Evolutionary conservation across 768 basidiomycete species (phyloP).

Genomic region (Boletus vermiculosoides): DNA sequence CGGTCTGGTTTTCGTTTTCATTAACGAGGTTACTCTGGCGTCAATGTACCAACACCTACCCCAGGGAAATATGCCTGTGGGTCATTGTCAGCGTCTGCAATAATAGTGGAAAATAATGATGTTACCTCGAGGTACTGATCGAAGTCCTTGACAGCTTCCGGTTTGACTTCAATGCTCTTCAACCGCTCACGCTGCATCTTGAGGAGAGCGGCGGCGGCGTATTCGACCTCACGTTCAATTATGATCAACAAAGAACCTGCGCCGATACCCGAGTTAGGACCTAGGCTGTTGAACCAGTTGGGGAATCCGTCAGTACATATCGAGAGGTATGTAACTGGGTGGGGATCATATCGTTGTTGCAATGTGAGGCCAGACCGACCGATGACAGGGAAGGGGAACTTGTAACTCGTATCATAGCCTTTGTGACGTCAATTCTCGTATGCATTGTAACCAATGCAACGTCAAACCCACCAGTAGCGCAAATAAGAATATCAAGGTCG

Average conservation of each 20-base stretch:
- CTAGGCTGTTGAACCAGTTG: slow-evolving; percentile 60
- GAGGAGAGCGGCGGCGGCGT: slow-evolving; percentile 50
- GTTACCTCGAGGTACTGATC: slow-evolving; percentile 56
- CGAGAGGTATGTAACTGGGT: slow-evolving; percentile 58
- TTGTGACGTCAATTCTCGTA: background rate
- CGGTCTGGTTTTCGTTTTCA: slow-evolving; percentile 40
- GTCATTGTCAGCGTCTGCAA: background rate
- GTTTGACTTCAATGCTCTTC: slow-evolving; percentile 60
- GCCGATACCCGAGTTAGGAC: slow-evolving; percentile 57
- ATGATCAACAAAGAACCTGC: slow-evolving; percentile 55
- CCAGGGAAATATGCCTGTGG: slow-evolving; percentile 17
- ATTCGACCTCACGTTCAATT: slow-evolving; percentile 57
- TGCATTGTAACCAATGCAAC: background rate
- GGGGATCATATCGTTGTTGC: slow-evolving; percentile 51
- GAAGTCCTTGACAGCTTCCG: slow-evolving; percentile 59
- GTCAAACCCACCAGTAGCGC: slow-evolving; percentile 48
- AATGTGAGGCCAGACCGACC: slow-evolving; percentile 54
- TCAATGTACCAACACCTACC: background rate
- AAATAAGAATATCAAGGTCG: slow-evolving; percentile 59
- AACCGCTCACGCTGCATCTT: slow-evolving; percentile 64
- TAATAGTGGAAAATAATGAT: too few species aligned
- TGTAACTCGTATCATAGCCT: slow-evolving; percentile 48
- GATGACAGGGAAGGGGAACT: slow-evolving; percentile 49
- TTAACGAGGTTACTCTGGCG: background rate
- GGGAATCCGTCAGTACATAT: slow-evolving; percentile 63